Evolutionary conservation across 352 stramenopile species (phyloP).

Genomic region (Phytophthora hybrid): DNA sequence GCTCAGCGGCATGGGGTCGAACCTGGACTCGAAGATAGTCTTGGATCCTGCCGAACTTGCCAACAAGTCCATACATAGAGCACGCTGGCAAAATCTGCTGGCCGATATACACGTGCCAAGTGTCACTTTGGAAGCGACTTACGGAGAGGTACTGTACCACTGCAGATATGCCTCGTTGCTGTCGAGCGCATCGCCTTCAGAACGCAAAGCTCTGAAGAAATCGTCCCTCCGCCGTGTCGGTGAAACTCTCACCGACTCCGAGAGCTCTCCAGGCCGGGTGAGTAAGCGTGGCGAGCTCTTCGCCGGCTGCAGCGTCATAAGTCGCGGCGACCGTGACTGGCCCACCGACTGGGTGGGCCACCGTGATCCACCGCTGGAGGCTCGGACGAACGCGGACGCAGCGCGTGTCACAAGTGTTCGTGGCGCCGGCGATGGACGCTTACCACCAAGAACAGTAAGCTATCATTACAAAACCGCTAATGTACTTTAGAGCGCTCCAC

Average conservation of each 20-base stretch:
- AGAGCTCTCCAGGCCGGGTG: neutral
- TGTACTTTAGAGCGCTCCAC: too few species aligned
- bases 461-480: too few species aligned
- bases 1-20: neutral
- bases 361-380: neutral
- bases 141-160: conserved; percentile 17
- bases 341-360: neutral
- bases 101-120: neutral
- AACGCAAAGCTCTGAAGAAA: conserved; percentile 44
- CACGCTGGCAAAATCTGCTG: neutral
- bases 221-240: conserved; percentile 18
- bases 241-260: neutral
- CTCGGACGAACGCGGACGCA: neutral
- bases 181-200: conserved; percentile 37
- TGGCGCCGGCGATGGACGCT: conserved; percentile 4
- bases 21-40: neutral
- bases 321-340: conserved; percentile 3
- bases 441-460: conserved; percentile 12
- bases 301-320: conserved; percentile 12
- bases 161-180: conserved; percentile 7
- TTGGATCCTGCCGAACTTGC: neutral
- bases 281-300: conserved; percentile 16
- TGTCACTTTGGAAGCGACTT: neutral
- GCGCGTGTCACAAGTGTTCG: conserved; percentile 15
- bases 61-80: neutral